Base-by-base conservation (phyloP, 2,329 filamentous ascomycete species). In the Alternaria dauci region DNA sequence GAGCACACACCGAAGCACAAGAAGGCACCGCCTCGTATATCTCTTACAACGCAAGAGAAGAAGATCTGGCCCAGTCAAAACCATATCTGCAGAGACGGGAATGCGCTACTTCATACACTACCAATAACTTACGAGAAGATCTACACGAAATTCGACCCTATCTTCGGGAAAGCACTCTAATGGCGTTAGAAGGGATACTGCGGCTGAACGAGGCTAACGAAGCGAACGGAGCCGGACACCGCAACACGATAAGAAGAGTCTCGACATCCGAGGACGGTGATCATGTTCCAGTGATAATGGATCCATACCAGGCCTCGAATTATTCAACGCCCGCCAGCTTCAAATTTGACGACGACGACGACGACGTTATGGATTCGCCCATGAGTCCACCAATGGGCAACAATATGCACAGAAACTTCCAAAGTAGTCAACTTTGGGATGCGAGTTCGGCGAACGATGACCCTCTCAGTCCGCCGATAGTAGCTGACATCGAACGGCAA, bases 361-460 rank as follows among this genome's bases (percentile, higher is more conserved):
- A 34, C 25, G 60, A 50, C 7, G 48, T 59, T 12, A 47, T 57
- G 46, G 68, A 70, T 9, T 66, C 68, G 8, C 57, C 61, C 2
- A 14, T 65, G 18, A 64, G 52, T 25, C 52, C 67, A 8, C 5
- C 63, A 12, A 55, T 52, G 16, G 41, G 52, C 11, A 63, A 63
- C 32, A 52, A 51, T 2, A 63, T 55, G 41, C 59, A 50, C 32
- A 23, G 46, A 28, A 56, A 55, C 25, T 62, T 42, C 30, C 61
- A 44, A 23, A 64, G 34, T n/a, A 69, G 62, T 25, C 58, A 65
- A 5, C 39, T 68, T 9, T 60, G 59, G 39, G 42, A 63, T 23
- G 53, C 58, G 12, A 57, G 56, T 4, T 59, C 55, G 5, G 51
- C 55, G 41, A 52, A 65, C 34, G 55, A 62, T 3, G 51, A 58